Evolutionary conservation across 2,329 filamentous ascomycete species (phyloP).

Genomic region (Sphaerulina musiva): DNA sequence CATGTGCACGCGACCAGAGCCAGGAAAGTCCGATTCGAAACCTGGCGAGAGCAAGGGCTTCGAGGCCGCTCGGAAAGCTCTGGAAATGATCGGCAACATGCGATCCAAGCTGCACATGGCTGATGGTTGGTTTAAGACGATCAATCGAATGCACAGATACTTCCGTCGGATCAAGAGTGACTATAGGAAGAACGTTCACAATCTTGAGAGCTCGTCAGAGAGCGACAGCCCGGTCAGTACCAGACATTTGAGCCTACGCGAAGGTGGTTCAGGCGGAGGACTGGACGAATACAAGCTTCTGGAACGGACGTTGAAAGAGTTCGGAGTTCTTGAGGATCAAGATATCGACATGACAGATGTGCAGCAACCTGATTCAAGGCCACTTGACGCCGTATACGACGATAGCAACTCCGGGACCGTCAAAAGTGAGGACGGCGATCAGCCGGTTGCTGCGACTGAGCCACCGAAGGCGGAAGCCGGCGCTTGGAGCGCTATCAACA

Average conservation of each 20-base stretch:
- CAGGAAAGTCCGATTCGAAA: constrained; percentile 11
- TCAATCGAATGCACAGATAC: constrained; percentile 50
- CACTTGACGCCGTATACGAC: constrained; percentile 27
- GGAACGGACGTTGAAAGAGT: constrained; percentile 34
- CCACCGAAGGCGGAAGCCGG: constrained; percentile 27
- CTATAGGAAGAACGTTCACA: constrained; percentile 35
- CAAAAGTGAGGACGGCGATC: constrained; percentile 32
- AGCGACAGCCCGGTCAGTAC: constrained; percentile 28
- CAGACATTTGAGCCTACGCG: constrained; percentile 29
- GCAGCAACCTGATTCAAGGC: constrained; percentile 15
- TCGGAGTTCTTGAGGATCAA: constrained; percentile 33
- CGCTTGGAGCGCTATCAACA: constrained; percentile 38
- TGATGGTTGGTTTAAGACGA: constrained; percentile 49
- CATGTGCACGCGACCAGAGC: constrained; percentile 38
- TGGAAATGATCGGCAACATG: constrained; percentile 49
- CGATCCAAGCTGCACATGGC: constrained; percentile 51
- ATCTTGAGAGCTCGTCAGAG: constrained; percentile 29
- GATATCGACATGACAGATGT: constrained; percentile 36
- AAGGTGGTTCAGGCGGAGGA: constrained; percentile 43
- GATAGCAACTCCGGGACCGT: constrained; percentile 28
- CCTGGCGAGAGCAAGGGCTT: constrained; percentile 30
- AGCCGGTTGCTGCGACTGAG: constrained; percentile 18
- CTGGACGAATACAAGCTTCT: constrained; percentile 50
- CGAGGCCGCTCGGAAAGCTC: constrained; percentile 45
- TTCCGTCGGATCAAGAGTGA: constrained; percentile 49